Conservation (phyloP, 192 early-diverging fungal genomes). For the Coemansia sp. region DNA sequence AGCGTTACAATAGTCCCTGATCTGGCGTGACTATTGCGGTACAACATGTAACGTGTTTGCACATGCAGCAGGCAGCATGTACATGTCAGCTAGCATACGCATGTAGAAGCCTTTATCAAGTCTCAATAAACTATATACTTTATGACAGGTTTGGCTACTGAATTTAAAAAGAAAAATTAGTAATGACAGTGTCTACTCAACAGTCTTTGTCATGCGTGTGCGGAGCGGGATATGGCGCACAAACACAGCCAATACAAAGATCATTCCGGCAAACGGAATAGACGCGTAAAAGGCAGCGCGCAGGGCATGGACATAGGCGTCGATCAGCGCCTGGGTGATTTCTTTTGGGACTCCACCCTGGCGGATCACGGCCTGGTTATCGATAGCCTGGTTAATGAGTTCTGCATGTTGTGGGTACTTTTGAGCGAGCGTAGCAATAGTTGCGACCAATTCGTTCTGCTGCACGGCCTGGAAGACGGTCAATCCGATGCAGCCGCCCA, state of each 20-base stretch:
- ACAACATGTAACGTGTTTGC: too few species aligned
- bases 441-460: constrained; percentile 53
- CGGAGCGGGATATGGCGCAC: constrained; percentile 47
- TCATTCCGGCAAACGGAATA: constrained; percentile 48
- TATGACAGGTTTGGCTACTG: too few species aligned
- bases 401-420: constrained; percentile 30
- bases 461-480: constrained; percentile 56
- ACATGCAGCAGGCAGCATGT: too few species aligned
- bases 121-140: too few species aligned
- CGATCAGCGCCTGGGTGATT: constrained; percentile 31
- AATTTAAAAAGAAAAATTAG: too few species aligned
- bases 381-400: constrained; percentile 39
- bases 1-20: too few species aligned
- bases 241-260: constrained; percentile 48
- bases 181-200: too few species aligned
- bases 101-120: too few species aligned
- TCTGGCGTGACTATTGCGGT: too few species aligned
- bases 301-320: constrained; percentile 52
- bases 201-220: constrained; percentile 26
- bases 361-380: constrained; percentile 30
- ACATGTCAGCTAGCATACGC: too few species aligned
- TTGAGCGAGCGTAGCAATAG: constrained; percentile 10
- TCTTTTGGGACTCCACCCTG: constrained; percentile 21
- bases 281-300: constrained; percentile 48
- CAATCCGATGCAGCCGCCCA: constrained; percentile 61